phyloP scores from a whole-genome alignment of 768 basidiomycete genomes.

The Gymnopilus dilepis region DNA sequence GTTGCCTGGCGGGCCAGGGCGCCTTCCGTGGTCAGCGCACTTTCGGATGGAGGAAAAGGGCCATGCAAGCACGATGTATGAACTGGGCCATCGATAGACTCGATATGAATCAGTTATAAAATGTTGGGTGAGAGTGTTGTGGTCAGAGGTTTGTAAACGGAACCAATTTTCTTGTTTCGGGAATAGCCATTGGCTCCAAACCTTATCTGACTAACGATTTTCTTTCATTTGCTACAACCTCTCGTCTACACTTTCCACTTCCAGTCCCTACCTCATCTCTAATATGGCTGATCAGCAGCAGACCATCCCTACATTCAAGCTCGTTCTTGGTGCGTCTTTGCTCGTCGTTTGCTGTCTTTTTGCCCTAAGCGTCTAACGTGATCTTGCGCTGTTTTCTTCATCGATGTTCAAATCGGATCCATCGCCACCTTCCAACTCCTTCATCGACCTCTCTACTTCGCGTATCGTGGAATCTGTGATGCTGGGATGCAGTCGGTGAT shows the following conservation, averaged over 20 bases:
- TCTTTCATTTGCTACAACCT: constrained; percentile 33
- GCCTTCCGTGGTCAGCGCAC: too few species aligned
- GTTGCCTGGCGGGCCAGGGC: background rate
- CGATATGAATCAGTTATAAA: constrained; percentile 15
- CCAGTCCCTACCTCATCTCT: constrained; percentile 26
- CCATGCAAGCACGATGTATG: background rate
- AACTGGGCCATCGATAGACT: background rate
- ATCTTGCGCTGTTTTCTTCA: constrained; percentile 44
- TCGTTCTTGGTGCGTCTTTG: constrained; percentile 85
- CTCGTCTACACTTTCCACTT: constrained; percentile 30
- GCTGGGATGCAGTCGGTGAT: constrained; percentile 74
- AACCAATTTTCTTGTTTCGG: constrained; percentile 36
- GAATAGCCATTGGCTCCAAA: constrained; percentile 43
- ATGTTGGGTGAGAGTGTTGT: constrained; percentile 2
- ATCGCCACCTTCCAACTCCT: constrained; percentile 28
- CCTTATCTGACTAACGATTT: constrained; percentile 48
- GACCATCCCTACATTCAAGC: constrained; percentile 91
- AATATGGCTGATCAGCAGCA: constrained; percentile 46
- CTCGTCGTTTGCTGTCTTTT: constrained; percentile 15
- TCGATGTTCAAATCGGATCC: constrained; percentile 53
- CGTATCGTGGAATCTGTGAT: constrained; percentile 24
- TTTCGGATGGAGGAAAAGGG: too few species aligned
- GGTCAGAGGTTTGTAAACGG: constrained; percentile 15
- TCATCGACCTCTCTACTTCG: constrained; percentile 20
- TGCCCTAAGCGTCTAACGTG: constrained; percentile 31